Conservation (phyloP, 2,329 filamentous ascomycete species). For the Xylariales sp. region DNA sequence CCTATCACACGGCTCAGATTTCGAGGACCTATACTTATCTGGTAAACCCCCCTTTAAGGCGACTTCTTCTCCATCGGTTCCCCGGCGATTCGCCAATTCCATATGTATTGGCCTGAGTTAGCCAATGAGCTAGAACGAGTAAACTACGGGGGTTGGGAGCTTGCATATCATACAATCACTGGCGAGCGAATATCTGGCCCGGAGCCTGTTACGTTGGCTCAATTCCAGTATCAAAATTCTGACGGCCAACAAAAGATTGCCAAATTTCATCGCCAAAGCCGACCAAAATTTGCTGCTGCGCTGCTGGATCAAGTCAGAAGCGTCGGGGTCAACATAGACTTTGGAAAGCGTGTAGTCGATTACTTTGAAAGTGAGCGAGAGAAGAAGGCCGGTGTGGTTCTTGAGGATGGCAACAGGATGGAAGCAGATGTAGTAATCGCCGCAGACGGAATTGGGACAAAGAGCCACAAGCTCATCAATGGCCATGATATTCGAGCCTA, state of each 20-base stretch:
- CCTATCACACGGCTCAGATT: background rate
- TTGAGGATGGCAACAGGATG: conserved; percentile 43
- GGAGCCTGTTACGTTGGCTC: conserved; percentile 39
- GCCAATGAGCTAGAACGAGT: too few relatives aligned
- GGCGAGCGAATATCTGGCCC: conserved; percentile 34
- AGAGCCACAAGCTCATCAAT: conserved; percentile 15
- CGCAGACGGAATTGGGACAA: conserved; percentile 30
- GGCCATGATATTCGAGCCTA: conserved; percentile 12
- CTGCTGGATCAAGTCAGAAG: conserved; percentile 44
- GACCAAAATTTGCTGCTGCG: too few relatives aligned
- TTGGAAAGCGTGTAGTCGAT: conserved; percentile 41
- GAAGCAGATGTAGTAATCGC: conserved; percentile 43
- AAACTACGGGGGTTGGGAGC: too few relatives aligned
- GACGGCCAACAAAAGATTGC: conserved; percentile 50
- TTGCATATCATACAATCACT: conserved; percentile 45
- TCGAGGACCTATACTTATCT: conserved; percentile 7
- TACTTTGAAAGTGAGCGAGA: conserved; percentile 42
- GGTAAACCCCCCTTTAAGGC: conserved; percentile 32
- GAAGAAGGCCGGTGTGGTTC: conserved; percentile 39
- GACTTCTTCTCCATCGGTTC: conserved; percentile 59
- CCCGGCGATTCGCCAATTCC: conserved; percentile 48
- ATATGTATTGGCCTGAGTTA: conserved; percentile 52
- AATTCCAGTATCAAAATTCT: conserved; percentile 53
- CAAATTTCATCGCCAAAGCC: too few relatives aligned
- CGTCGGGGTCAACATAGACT: conserved; percentile 40